Evolutionary conservation across 2,329 filamentous ascomycete species (phyloP).

Genomic region (Beauveria brongniartii): DNA sequence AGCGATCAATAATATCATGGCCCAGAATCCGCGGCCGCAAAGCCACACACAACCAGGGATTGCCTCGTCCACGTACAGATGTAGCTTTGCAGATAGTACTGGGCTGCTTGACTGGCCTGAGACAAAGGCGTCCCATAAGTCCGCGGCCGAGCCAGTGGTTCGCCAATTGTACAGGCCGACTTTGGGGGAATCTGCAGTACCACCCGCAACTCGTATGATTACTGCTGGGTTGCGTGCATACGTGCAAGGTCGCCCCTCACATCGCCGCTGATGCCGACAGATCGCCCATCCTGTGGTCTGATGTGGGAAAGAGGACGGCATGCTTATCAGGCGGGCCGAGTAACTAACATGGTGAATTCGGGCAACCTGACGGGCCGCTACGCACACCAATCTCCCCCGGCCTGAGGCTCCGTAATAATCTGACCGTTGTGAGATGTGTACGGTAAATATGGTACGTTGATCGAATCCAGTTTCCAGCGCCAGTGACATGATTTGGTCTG

Average conservation of each 20-base stretch:
- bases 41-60: no score
- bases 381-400: background rate
- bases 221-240: background rate
- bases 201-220: background rate
- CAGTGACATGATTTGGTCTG: background rate
- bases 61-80: background rate
- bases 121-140: no score
- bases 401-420: background rate
- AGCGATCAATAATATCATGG: no score
- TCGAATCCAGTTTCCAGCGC: background rate
- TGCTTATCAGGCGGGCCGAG: background rate
- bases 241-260: background rate
- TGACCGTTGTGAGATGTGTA: background rate
- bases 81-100: background rate
- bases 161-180: background rate
- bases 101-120: background rate
- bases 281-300: background rate
- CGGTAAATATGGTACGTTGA: no score
- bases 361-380: background rate
- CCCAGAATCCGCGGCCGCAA: no score
- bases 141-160: background rate
- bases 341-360: background rate
- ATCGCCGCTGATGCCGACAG: slow-evolving; percentile 1
- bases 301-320: background rate
- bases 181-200: background rate